Evolutionary conservation across 1,284 basidiomycete species (phyloP).

Genomic region (Ganoderma sp.): DNA sequence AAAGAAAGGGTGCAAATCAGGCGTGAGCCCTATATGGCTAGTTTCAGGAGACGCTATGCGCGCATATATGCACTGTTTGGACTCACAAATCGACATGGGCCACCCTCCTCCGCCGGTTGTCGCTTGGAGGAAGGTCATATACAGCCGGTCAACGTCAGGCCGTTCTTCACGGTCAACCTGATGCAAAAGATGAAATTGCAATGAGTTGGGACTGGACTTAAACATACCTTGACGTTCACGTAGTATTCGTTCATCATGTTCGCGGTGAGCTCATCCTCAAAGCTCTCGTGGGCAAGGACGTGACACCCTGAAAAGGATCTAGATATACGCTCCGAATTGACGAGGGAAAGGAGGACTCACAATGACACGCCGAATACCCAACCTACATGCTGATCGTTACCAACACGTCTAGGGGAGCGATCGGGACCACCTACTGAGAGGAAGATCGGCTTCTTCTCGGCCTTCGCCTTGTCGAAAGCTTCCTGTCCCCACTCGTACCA

Average conservation of each 20-base stretch:
- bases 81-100: conserved; percentile 50
- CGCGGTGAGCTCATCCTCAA: conserved; percentile 48
- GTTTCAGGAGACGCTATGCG: neutral
- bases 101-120: conserved; percentile 51
- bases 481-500: conserved; percentile 53
- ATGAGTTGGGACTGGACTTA: neutral
- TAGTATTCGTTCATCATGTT: conserved; percentile 51
- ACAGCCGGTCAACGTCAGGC: conserved; percentile 52
- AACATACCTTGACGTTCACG: conserved; percentile 48
- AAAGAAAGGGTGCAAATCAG: conserved; percentile 50
- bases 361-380: conserved; percentile 48
- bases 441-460: conserved; percentile 50
- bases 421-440: conserved; percentile 40
- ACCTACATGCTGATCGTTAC: conserved; percentile 33
- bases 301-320: conserved; percentile 36
- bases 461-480: conserved; percentile 46
- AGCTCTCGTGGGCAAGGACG: conserved; percentile 47
- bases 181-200: neutral
- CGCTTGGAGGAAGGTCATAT: conserved; percentile 54
- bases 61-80: neutral
- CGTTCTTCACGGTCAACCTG: conserved; percentile 52
- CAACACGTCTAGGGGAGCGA: neutral
- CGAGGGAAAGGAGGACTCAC: conserved; percentile 17
- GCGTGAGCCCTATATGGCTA: conserved; percentile 43
- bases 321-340: neutral